phyloP scores from a whole-genome alignment of 192 early-diverging fungal genomes.

The Neocallimastix lanati region DNA sequence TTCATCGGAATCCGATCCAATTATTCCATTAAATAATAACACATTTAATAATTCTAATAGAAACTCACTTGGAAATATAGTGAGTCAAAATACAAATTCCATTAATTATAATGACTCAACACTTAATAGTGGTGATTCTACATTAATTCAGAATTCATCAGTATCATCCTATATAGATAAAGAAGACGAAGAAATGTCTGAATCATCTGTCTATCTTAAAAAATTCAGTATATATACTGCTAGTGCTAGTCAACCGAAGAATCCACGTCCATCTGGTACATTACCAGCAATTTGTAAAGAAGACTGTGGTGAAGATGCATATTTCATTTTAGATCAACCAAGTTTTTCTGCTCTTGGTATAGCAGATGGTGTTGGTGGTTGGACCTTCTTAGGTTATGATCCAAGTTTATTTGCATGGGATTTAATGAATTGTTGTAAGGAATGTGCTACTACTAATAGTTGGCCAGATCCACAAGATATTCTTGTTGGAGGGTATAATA shows the following conservation, averaged over 20 bases:
- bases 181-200: not conserved
- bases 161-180: not conserved
- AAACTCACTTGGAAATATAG: not conserved
- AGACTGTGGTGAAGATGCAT: slow-evolving; percentile 8
- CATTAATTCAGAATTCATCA: not conserved
- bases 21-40: not conserved
- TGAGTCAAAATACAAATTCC: too few species aligned
- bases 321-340: not conserved
- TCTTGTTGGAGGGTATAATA: slow-evolving; percentile 1
- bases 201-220: not conserved
- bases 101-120: not conserved
- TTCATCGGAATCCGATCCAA: not conserved
- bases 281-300: not conserved
- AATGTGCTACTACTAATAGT: not conserved
- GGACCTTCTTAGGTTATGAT: slow-evolving; percentile 2
- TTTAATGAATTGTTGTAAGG: slow-evolving; percentile 5
- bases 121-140: not conserved
- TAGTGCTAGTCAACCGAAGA: not conserved
- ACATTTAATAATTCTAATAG: not conserved
- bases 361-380: slow-evolving; percentile 7
- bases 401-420: slow-evolving; percentile 9
- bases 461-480: slow-evolving; percentile 1
- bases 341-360: not conserved
- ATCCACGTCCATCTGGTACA: not conserved
- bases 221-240: not conserved